Percentiles rank a stretch among this genome's conserved stretches.
Evolutionary conservation across 2,329 filamentous ascomycete genomes (phyloP).

Genomic region (Fusarium subtropicale): DNA sequence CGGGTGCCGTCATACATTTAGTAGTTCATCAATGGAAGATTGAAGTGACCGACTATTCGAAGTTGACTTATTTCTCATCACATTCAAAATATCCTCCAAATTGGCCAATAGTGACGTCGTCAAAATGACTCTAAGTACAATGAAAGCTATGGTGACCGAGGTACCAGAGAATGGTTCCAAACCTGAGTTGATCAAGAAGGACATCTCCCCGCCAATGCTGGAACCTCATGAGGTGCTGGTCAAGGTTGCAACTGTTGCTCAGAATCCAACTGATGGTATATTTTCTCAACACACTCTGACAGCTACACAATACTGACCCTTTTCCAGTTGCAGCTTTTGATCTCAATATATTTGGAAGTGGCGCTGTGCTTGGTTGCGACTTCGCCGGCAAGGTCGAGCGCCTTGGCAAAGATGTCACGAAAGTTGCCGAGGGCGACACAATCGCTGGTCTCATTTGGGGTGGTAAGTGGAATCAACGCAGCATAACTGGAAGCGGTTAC

Average conservation of each 20-base stretch:
- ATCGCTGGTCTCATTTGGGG: constrained; percentile 49
- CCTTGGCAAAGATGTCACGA: constrained; percentile 45
- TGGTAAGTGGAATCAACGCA: constrained; percentile 33
- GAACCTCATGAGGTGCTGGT: constrained; percentile 42
- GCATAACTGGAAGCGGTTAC: neutral
- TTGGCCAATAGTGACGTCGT: neutral
- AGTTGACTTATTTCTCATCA: neutral
- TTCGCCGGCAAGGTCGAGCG: constrained; percentile 53
- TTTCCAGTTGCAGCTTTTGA: constrained; percentile 51
- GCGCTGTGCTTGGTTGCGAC: constrained; percentile 53
- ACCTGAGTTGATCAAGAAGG: constrained; percentile 30
- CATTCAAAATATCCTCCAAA: neutral
- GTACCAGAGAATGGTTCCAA: constrained; percentile 28
- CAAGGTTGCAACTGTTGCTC: constrained; percentile 40
- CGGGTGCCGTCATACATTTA: constrained; percentile 15
- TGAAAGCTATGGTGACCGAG: constrained; percentile 37
- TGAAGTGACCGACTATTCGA: neutral
- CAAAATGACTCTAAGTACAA: constrained; percentile 29
- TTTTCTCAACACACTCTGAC: too few relatives aligned
- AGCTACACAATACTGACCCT: neutral
- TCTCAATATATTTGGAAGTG: constrained; percentile 53
- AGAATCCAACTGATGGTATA: constrained; percentile 47
- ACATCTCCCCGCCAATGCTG: constrained; percentile 19
- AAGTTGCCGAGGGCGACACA: constrained; percentile 35
- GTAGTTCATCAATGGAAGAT: neutral